Evolutionary conservation across 768 basidiomycete species (phyloP).

Genomic region (Gelatoporia subvermispora): DNA sequence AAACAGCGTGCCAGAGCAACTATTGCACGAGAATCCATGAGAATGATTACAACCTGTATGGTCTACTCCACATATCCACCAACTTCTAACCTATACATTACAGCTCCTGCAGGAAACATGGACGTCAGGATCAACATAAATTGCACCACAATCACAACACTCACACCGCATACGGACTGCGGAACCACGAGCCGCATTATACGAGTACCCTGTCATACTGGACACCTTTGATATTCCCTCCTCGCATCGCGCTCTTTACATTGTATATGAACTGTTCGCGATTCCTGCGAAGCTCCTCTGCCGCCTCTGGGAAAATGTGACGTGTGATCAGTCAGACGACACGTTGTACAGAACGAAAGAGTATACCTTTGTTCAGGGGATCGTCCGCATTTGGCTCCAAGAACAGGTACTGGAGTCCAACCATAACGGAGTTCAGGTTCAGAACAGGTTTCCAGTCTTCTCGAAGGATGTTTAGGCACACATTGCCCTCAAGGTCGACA

Average conservation of each 20-base stretch:
- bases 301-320: conserved; percentile 68
- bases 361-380: conserved; percentile 93
- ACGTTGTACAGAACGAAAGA: neutral
- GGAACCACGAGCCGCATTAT: neutral
- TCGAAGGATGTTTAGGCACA: conserved; percentile 95
- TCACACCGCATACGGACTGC: too few species aligned
- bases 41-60: too few species aligned
- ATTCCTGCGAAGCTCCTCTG: conserved; percentile 87
- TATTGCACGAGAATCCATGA: too few species aligned
- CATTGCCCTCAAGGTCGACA: conserved; percentile 96
- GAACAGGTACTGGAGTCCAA: conserved; percentile 97
- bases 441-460: conserved; percentile 99
- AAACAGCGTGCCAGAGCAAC: too few species aligned
- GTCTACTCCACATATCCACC: too few species aligned
- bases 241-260: conserved; percentile 85
- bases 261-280: conserved; percentile 79
- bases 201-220: conserved; percentile 68
- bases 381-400: conserved; percentile 98
- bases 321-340: conserved; percentile 1
- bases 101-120: neutral
- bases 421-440: conserved; percentile 97
- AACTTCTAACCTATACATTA: neutral
- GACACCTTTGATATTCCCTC: conserved; percentile 70
- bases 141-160: too few species aligned
- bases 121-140: too few species aligned